A percentile compares a stretch with the other conserved stretches of the same genome.
Evolutionary conservation across 352 stramenopile genomes (phyloP).

Genomic region (Globisporangium paroecandrum): DNA sequence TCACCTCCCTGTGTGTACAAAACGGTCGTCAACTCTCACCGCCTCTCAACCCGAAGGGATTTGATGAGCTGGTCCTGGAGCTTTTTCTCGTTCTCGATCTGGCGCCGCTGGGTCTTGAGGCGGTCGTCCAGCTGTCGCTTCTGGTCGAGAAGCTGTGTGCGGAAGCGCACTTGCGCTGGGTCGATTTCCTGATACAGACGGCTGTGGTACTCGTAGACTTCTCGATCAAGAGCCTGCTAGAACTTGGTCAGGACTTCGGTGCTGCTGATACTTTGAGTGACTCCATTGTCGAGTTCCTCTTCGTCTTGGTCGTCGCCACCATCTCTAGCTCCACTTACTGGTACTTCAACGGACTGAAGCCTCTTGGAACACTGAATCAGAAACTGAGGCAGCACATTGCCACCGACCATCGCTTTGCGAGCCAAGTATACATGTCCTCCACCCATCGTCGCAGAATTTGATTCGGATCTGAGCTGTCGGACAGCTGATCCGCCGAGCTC

Average conservation of each 20-base stretch:
- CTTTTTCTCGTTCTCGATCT: conserved; percentile 32
- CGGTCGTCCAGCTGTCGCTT: conserved; percentile 20
- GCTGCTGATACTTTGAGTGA: background rate
- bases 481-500: conserved; percentile 15
- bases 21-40: background rate
- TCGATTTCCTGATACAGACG: conserved; percentile 37
- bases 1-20: no score
- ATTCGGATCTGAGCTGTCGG: background rate
- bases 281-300: background rate
- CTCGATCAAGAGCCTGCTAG: conserved; percentile 22
- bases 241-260: conserved; percentile 19
- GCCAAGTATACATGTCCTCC: conserved; percentile 37
- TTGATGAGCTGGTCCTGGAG: conserved; percentile 34
- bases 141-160: conserved; percentile 25
- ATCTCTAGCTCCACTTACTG: background rate
- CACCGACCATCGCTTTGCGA: conserved; percentile 17
- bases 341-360: background rate
- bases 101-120: conserved; percentile 22
- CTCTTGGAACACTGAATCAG: conserved; percentile 33
- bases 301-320: background rate
- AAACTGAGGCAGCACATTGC: conserved; percentile 34
- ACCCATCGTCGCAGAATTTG: background rate
- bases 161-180: conserved; percentile 26
- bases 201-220: conserved; percentile 32
- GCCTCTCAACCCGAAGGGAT: background rate